phyloP scores from a whole-genome alignment of 2,329 filamentous ascomycete genomes.

The Chrysoporthe puriensis region DNA sequence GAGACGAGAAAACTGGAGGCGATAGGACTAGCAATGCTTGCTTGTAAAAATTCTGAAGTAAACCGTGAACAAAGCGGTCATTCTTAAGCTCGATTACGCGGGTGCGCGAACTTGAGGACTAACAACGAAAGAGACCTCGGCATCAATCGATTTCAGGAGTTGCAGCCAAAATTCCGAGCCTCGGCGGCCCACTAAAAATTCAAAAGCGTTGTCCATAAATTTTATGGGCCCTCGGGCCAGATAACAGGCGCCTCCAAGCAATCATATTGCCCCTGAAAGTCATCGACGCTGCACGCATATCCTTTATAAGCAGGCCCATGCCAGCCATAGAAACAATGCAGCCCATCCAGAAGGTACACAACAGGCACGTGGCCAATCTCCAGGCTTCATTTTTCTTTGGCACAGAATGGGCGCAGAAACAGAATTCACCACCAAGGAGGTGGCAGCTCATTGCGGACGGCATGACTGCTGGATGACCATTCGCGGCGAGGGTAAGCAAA shows the following conservation, averaged over 20 bases:
- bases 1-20: neutral
- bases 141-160: constrained; percentile 12
- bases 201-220: constrained; percentile 8
- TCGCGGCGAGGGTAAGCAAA: constrained; percentile 54
- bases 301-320: constrained; percentile 12
- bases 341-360: neutral
- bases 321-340: neutral
- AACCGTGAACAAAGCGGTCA: neutral
- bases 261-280: constrained; percentile 16
- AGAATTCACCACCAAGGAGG: constrained; percentile 44
- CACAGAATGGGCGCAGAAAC: constrained; percentile 27
- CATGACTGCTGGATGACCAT: constrained; percentile 59
- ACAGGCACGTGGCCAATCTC: neutral
- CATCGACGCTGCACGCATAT: neutral
- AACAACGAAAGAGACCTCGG: constrained; percentile 15
- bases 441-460: constrained; percentile 53
- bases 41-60: neutral
- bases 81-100: neutral
- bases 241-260: constrained; percentile 5
- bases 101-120: neutral
- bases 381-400: neutral
- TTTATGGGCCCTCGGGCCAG: constrained; percentile 19
- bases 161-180: constrained; percentile 11
- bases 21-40: neutral
- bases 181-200: constrained; percentile 23